These are phyloP conservation scores for Moniliella sp. DNA, from an alignment of 1,284 basidiomycete species.

Conservation along the genomic window DNA sequence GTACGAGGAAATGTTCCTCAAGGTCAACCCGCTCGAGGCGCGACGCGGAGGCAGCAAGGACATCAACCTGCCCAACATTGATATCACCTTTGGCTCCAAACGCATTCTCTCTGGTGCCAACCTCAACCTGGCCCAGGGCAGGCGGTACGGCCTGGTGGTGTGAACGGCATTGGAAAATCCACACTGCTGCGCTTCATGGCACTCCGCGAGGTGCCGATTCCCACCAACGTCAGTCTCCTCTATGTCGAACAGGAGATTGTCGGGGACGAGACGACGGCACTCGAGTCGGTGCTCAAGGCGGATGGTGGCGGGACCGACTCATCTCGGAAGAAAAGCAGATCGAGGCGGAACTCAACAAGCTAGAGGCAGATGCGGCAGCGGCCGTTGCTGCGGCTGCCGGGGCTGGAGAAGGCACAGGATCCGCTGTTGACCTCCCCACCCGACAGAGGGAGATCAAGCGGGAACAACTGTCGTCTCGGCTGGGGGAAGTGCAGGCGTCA, in stretches of 20 bases:
- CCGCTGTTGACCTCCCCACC: conserved; percentile 27
- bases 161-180: conserved; percentile 82
- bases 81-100: conserved; percentile 51
- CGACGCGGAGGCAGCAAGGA: conserved; percentile 54
- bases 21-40: conserved; percentile 86
- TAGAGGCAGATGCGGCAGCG: conserved; percentile 18
- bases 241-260: conserved; percentile 81
- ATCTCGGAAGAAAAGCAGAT: conserved; percentile 19
- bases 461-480: conserved; percentile 60
- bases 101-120: conserved; percentile 54
- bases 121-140: conserved; percentile 9
- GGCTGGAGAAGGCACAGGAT: conserved; percentile 7
- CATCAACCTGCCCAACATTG: conserved; percentile 80
- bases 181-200: conserved; percentile 89
- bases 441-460: conserved; percentile 29
- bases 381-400: conserved; percentile 9
- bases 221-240: conserved; percentile 71
- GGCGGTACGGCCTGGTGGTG: conserved; percentile 40
- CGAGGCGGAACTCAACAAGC: conserved; percentile 18
- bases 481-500: conserved; percentile 77
- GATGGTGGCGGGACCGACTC: conserved; percentile 30
- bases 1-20: conserved; percentile 97
- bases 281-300: conserved; percentile 71
- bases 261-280: conserved; percentile 74
- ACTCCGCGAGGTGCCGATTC: conserved; percentile 62